Conservation (phyloP, 73 alveolate species). For the Symbiodinium natans region DNA sequence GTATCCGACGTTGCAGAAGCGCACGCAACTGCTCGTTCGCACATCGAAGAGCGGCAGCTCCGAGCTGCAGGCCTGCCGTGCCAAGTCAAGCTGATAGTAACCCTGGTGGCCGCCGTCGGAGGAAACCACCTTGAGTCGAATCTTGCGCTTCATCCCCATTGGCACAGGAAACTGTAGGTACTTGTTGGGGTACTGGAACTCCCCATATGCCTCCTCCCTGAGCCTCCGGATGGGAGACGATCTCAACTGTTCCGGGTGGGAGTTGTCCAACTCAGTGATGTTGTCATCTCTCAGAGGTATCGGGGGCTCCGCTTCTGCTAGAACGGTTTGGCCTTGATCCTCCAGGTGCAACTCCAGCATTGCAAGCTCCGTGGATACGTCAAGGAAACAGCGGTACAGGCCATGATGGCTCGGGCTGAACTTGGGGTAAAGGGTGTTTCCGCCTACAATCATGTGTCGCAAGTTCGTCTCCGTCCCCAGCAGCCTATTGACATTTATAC, state of each 20-base stretch:
- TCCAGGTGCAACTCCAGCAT: constrained; percentile 51
- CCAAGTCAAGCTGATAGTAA: constrained; percentile 38
- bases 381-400: constrained; percentile 18
- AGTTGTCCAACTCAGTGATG: constrained; percentile 43
- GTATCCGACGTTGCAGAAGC: constrained; percentile 85
- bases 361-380: constrained; percentile 32
- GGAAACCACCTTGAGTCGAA: constrained; percentile 19
- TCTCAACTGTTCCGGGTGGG: constrained; percentile 17
- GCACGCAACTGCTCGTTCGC: constrained; percentile 41
- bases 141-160: constrained; percentile 44
- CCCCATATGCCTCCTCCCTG: constrained; percentile 78
- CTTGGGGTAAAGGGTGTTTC: constrained; percentile 43
- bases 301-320: constrained; percentile 68
- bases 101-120: constrained; percentile 59
- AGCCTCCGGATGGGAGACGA: constrained; percentile 23
- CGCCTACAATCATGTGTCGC: constrained; percentile 10
- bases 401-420: constrained; percentile 22
- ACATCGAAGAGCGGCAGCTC: constrained; percentile 83
- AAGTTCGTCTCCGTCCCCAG: constrained; percentile 38
- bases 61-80: constrained; percentile 57
- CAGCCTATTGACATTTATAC: constrained; percentile 21
- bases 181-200: constrained; percentile 74
- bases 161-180: constrained; percentile 84
- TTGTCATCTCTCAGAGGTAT: constrained; percentile 23
- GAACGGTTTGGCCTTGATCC: constrained; percentile 46